A percentile compares a stretch with the other conserved stretches of the same genome.
Evolutionary conservation across 164 flowering plant species (phyloP).

Genomic region (Vitis labrusca): DNA sequence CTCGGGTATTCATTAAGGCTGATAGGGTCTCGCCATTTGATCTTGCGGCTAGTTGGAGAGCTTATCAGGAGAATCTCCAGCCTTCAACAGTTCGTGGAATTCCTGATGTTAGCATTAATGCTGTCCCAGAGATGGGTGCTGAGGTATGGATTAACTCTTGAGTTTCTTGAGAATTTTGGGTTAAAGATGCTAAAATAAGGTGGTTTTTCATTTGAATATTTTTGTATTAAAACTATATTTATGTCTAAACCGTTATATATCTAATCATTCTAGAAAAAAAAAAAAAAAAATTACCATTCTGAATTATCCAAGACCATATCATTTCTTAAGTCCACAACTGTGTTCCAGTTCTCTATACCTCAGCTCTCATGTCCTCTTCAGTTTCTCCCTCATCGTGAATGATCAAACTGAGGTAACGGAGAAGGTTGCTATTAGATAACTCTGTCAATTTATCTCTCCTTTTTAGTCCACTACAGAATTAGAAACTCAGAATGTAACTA

Average conservation of each 20-base stretch:
- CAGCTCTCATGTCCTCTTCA: no score
- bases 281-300: no score
- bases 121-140: constrained; percentile 39
- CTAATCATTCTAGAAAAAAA: background rate
- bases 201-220: background rate
- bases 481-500: no score
- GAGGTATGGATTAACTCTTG: constrained; percentile 44
- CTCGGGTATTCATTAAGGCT: constrained; percentile 69
- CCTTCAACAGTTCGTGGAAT: constrained; percentile 95
- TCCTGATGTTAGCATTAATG: constrained; percentile 89
- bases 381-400: no score
- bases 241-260: background rate
- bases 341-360: no score
- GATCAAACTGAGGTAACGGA: no score
- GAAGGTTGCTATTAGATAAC: no score
- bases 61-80: constrained; percentile 80
- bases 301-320: no score
- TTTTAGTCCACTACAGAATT: no score
- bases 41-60: constrained; percentile 99
- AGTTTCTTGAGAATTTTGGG: background rate
- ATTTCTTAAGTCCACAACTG: no score
- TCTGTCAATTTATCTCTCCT: no score
- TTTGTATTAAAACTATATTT: background rate
- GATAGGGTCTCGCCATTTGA: constrained; percentile 95
- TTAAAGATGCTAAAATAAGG: background rate